Conservation (phyloP, 1,284 basidiomycete genomes). For the Agaricales sp. region DNA sequence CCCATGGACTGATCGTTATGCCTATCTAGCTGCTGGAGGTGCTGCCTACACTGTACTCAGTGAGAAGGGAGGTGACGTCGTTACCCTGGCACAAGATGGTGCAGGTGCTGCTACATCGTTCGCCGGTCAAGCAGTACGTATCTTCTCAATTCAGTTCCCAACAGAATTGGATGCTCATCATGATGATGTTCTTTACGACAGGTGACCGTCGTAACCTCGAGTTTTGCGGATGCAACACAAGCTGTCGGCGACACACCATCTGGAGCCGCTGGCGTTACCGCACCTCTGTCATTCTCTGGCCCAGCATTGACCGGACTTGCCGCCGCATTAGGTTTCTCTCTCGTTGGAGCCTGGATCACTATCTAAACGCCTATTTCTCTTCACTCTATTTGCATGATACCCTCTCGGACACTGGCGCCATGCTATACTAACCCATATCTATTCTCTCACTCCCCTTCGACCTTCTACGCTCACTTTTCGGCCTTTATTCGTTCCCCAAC, state of each 20-base stretch:
- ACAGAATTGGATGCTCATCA: neutral
- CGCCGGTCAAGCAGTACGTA: slow-evolving; percentile 14
- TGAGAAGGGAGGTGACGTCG: slow-evolving; percentile 36
- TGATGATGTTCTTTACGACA: neutral
- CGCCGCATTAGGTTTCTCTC: neutral
- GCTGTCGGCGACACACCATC: neutral
- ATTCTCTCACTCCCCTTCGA: too few relatives aligned
- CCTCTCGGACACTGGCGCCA: too few relatives aligned
- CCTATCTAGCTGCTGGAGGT: slow-evolving; percentile 31
- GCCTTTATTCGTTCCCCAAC: too few relatives aligned
- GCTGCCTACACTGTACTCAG: slow-evolving; percentile 29
- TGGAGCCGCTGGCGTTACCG: neutral
- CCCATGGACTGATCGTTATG: neutral
- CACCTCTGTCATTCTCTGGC: neutral
- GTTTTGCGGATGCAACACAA: neutral
- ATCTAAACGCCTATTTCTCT: neutral
- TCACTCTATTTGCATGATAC: too few relatives aligned
- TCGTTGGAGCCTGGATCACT: neutral
- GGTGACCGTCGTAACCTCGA: neutral
- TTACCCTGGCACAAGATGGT: slow-evolving; percentile 33
- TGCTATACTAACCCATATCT: too few relatives aligned
- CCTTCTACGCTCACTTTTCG: too few relatives aligned
- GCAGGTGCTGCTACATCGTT: slow-evolving; percentile 38
- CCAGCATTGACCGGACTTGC: neutral
- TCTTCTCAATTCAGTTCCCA: neutral